Evolutionary conservation across 305 asterid genomes (phyloP).

Genomic region (Stenogyne calaminthoides): DNA sequence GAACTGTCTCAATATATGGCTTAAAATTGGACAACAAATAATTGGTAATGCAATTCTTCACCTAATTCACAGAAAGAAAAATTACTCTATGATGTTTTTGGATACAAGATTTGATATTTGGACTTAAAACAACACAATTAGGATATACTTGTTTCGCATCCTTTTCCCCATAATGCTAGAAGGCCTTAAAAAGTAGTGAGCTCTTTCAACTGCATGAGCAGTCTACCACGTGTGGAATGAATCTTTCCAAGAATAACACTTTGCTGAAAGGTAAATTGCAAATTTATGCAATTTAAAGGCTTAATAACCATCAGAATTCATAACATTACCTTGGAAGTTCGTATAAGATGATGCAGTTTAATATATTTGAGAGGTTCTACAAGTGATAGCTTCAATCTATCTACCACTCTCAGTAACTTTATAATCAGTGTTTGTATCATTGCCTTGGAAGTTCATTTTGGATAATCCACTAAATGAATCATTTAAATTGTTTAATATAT

Average conservation of each 20-base stretch:
- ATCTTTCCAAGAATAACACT: neutral
- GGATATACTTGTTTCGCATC: constrained; percentile 4
- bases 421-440: neutral
- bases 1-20: constrained; percentile 22
- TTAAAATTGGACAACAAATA: neutral
- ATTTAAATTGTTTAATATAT: neutral
- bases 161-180: neutral
- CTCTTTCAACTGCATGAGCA: constrained; percentile 6
- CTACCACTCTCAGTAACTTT: neutral
- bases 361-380: constrained; percentile 5
- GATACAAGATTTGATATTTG: neutral
- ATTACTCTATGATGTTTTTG: neutral
- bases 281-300: constrained; percentile 20
- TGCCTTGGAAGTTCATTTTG: constrained; percentile 11
- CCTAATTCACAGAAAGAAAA: constrained; percentile 16
- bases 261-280: neutral
- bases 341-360: constrained; percentile 9
- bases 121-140: neutral
- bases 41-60: constrained; percentile 9
- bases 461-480: neutral
- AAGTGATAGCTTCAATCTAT: neutral
- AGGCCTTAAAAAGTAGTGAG: neutral
- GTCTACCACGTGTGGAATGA: neutral
- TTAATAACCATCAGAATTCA: neutral
- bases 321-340: constrained; percentile 3